phyloP scores from a whole-genome alignment of 306 rosid genomes.

The Medicago truncatula region DNA sequence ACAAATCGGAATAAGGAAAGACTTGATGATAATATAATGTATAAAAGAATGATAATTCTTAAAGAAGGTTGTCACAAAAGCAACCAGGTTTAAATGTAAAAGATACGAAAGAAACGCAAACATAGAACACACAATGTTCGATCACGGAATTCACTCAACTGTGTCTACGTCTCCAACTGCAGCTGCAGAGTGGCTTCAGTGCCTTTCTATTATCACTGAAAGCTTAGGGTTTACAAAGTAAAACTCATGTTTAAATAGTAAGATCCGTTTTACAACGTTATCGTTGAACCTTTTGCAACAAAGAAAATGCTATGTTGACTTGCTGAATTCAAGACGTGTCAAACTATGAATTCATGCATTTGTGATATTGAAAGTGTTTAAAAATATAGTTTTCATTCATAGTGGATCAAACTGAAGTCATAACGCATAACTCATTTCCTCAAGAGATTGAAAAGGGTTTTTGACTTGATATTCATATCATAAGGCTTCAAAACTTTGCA shows the following conservation, averaged over 20 bases:
- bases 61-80: neutral
- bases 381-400: neutral
- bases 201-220: too few relatives aligned
- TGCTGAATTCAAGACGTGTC: neutral
- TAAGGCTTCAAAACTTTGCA: conserved; percentile 19
- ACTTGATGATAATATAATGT: neutral
- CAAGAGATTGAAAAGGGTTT: neutral
- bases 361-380: neutral
- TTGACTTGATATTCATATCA: neutral
- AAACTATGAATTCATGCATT: neutral
- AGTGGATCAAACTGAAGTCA: neutral
- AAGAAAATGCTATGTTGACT: neutral
- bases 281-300: too few relatives aligned
- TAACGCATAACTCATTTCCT: neutral
- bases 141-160: too few relatives aligned
- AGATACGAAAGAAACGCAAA: too few relatives aligned
- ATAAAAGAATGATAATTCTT: neutral
- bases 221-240: too few relatives aligned
- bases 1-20: conserved; percentile 15
- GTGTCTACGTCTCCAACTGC: too few relatives aligned
- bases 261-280: too few relatives aligned
- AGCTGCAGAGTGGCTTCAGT: too few relatives aligned
- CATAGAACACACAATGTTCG: too few relatives aligned
- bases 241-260: too few relatives aligned
- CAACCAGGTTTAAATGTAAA: too few relatives aligned